These are phyloP conservation scores for Hyaloscypha hepaticicola DNA, from an alignment of 495 filamentous ascomycete genomes.

Conservation along the genomic window DNA sequence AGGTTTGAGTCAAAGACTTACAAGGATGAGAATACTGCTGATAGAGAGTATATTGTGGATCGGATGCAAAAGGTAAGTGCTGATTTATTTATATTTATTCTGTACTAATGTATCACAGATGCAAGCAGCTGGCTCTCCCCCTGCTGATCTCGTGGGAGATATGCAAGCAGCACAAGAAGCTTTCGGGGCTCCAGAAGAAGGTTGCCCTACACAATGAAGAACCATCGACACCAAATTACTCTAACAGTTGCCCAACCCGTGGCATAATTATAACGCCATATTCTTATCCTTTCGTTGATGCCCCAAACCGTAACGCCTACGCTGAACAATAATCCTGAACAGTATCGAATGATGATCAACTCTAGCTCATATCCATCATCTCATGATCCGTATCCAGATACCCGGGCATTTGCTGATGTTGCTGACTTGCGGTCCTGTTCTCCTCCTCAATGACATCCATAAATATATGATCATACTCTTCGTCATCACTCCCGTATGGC, in stretches of 20 bases:
- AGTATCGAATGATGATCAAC: constrained; percentile 2
- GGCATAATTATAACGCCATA: constrained; percentile 11
- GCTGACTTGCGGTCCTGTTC: constrained; percentile 27
- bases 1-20: constrained; percentile 82
- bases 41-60: constrained; percentile 92
- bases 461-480: constrained; percentile 61
- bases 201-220: constrained; percentile 68
- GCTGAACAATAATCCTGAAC: constrained; percentile 17
- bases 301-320: constrained; percentile 25
- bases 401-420: constrained; percentile 9
- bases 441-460: constrained; percentile 48
- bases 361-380: constrained; percentile 32
- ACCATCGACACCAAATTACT: constrained; percentile 27
- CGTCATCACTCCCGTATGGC: constrained; percentile 34
- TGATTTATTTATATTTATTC: constrained; percentile 14
- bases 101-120: constrained; percentile 52
- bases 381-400: constrained; percentile 22
- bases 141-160: constrained; percentile 85
- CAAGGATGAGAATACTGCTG: constrained; percentile 73
- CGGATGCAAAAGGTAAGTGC: constrained; percentile 88
- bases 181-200: constrained; percentile 65
- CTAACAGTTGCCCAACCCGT: background rate
- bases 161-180: constrained; percentile 76
- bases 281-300: constrained; percentile 8
- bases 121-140: constrained; percentile 91